A percentile compares a stretch with the other conserved stretches of the same genome.
phyloP scores from a whole-genome alignment of 441 rosid genomes.

The Corymbia calophylla region DNA sequence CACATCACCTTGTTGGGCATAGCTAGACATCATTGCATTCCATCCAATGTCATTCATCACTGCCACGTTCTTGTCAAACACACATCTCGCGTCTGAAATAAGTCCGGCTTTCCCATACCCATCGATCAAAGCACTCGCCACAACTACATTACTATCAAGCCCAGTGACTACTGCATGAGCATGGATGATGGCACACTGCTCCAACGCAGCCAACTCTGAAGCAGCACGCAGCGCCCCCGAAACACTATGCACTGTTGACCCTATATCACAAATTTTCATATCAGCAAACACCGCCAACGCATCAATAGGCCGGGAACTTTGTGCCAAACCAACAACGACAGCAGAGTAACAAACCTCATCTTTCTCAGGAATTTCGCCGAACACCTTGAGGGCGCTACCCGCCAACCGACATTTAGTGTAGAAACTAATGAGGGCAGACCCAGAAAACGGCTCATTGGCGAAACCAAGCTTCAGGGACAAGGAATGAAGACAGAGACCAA shows the following conservation, averaged over 20 bases:
- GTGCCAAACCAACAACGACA: conserved; percentile 25
- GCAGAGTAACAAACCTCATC: conserved; percentile 33
- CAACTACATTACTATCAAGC: conserved; percentile 18
- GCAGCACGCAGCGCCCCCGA: conserved; percentile 25
- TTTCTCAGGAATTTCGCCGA: conserved; percentile 24
- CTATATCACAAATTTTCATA: conserved; percentile 14
- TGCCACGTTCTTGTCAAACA: conserved; percentile 22
- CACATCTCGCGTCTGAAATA: conserved; percentile 19
- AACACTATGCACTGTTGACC: conserved; percentile 21
- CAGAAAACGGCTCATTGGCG: conserved; percentile 14
- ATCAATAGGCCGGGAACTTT: conserved; percentile 16
- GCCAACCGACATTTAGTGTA: conserved; percentile 11
- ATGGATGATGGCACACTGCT: conserved; percentile 27
- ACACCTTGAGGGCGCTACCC: conserved; percentile 15
- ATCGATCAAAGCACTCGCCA: conserved; percentile 24
- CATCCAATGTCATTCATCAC: conserved; percentile 19
- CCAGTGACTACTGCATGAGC: conserved; percentile 29
- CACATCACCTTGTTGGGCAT: conserved; percentile 33
- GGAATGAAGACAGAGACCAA: conserved; percentile 27
- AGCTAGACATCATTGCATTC: conserved; percentile 32
- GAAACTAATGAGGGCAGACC: conserved; percentile 23
- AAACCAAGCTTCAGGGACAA: conserved; percentile 28
- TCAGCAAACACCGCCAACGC: conserved; percentile 22
- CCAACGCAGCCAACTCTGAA: conserved; percentile 27
- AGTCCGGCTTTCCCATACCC: conserved; percentile 34